phyloP scores from a whole-genome alignment of 2,329 filamentous ascomycete genomes.

The Colletotrichum karsti region DNA sequence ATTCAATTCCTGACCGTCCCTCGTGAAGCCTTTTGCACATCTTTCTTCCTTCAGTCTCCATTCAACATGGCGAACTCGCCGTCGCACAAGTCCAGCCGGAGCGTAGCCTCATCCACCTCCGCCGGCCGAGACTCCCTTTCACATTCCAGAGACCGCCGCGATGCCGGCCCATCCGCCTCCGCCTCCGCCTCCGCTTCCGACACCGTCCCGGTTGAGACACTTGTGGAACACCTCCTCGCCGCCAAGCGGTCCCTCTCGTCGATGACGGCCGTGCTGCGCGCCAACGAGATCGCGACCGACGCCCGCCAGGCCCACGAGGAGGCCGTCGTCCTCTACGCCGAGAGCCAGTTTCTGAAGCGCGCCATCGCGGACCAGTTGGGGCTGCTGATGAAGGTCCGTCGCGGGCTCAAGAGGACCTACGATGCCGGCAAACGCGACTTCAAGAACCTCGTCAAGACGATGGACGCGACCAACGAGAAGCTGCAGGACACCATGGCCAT shows the following conservation, averaged over 20 bases:
- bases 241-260: constrained; percentile 89
- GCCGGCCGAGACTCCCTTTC: constrained; percentile 26
- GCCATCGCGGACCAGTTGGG: constrained; percentile 66
- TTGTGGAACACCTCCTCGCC: constrained; percentile 85
- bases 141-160: constrained; percentile 31
- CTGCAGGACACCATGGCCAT: constrained; percentile 73
- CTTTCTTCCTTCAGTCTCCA: neutral
- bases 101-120: constrained; percentile 30
- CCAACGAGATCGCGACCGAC: constrained; percentile 83
- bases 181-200: constrained; percentile 40
- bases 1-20: constrained; percentile 16
- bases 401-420: constrained; percentile 62
- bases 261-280: constrained; percentile 83
- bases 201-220: constrained; percentile 71
- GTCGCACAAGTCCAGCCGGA: constrained; percentile 24
- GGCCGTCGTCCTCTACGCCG: constrained; percentile 75
- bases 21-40: constrained; percentile 5
- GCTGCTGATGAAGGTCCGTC: constrained; percentile 60
- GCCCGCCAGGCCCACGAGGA: constrained; percentile 82
- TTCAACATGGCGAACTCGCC: constrained; percentile 30
- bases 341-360: constrained; percentile 72
- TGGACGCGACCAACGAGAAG: constrained; percentile 73
- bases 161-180: constrained; percentile 33
- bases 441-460: constrained; percentile 65
- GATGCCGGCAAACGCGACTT: constrained; percentile 68